Evolutionary conservation across 176 grass and related monocot genomes (phyloP).

Genomic region (bread wheat (Triticum aestivum)): IWGSC_CS_RefSeq_v2.1 NC_057794.1:486592097-486592596

Average conservation of each 20-base stretch:
- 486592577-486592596: neutral
- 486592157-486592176: neutral
- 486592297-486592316: neutral
- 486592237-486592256: no score
- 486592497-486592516: neutral
- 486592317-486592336: neutral
- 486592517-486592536: neutral
- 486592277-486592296: neutral
- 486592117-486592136: constrained; percentile 6
- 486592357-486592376: neutral
- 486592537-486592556: neutral
- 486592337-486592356: neutral
- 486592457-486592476: neutral
- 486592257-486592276: no score
- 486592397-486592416: neutral
- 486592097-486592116: constrained; percentile 2
- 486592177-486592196: neutral
- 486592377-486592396: neutral
- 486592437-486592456: neutral
- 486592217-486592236: neutral
- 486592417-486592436: neutral
- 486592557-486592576: neutral
- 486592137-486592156: constrained; percentile 9
- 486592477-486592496: neutral
- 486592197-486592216: neutral